A percentile compares a stretch with the other conserved stretches of the same genome.
Evolutionary conservation across 192 early-diverging fungal species (phyloP).

Genomic region (Coemansia sp.): DNA sequence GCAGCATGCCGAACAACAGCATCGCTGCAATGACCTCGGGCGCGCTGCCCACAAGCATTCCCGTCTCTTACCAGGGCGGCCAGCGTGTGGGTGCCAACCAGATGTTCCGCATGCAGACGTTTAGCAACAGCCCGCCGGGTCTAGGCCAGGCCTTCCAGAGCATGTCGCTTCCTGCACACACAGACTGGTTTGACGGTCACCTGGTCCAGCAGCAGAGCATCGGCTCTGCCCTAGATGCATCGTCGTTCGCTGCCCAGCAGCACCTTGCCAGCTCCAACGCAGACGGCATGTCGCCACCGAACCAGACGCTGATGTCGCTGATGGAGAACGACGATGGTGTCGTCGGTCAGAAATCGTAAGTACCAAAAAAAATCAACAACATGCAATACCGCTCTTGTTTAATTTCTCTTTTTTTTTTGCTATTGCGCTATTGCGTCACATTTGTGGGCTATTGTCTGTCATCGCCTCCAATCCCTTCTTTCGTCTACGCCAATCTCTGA

Average conservation of each 20-base stretch:
- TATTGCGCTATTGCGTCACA: constrained; percentile 6
- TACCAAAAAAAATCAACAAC: constrained; percentile 5
- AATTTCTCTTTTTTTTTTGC: neutral
- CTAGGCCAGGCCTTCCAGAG: constrained; percentile 56
- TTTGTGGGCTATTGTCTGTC: neutral
- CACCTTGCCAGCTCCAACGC: constrained; percentile 31
- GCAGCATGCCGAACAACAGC: constrained; percentile 41
- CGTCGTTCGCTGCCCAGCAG: constrained; percentile 46
- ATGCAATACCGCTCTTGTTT: neutral
- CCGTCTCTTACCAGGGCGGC: constrained; percentile 35
- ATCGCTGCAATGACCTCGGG: constrained; percentile 42
- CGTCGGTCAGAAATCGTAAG: constrained; percentile 44
- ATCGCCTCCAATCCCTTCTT: constrained; percentile 3
- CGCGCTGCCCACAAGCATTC: constrained; percentile 46
- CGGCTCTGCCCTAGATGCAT: constrained; percentile 58
- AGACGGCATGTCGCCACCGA: constrained; percentile 48
- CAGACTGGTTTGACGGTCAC: constrained; percentile 54
- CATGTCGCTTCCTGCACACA: constrained; percentile 60
- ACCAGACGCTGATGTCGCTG: constrained; percentile 52
- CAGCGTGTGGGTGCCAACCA: constrained; percentile 33
- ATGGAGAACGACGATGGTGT: constrained; percentile 45
- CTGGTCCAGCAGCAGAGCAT: constrained; percentile 57
- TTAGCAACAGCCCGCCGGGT: constrained; percentile 40
- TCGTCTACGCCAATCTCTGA: neutral
- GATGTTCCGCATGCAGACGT: constrained; percentile 45